Percentiles rank a stretch among this genome's conserved stretches.
Evolutionary conservation across 495 filamentous ascomycete species (phyloP).

Genomic region (Trypethelium eluteriae): DNA sequence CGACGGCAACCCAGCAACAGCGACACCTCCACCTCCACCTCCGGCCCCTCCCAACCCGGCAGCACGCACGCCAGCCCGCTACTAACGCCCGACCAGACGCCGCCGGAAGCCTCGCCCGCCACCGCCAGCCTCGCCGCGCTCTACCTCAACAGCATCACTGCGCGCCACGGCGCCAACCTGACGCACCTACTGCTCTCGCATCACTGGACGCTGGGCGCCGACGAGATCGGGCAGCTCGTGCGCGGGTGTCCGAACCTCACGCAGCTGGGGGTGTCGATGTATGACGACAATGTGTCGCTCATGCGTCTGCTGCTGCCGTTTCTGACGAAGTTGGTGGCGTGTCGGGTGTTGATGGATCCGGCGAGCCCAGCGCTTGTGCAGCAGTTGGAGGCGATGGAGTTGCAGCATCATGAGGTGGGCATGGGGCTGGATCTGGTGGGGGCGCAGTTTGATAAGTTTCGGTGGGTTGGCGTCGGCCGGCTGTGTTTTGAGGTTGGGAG

Average conservation of each 20-base stretch:
- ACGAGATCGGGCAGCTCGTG: conserved; percentile 45
- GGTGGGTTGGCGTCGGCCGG: conserved; percentile 31
- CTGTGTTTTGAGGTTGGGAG: conserved; percentile 27
- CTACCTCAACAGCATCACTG: conserved; percentile 30
- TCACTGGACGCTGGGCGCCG: conserved; percentile 46
- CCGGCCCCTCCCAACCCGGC: background rate
- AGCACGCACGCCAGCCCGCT: conserved; percentile 8
- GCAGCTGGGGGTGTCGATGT: conserved; percentile 39
- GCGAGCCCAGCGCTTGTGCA: conserved; percentile 20
- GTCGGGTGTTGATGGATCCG: conserved; percentile 29
- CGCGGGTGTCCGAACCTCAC: conserved; percentile 52
- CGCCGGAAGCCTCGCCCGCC: conserved; percentile 1
- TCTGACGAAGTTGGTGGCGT: conserved; percentile 30
- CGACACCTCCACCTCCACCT: background rate
- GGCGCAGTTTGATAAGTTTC: conserved; percentile 25
- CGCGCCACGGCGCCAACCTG: conserved; percentile 45
- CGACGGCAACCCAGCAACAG: conserved; percentile 8
- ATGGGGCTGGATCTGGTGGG: conserved; percentile 24
- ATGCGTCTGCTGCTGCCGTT: conserved; percentile 28
- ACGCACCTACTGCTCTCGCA: conserved; percentile 51
- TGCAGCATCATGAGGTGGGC: conserved; percentile 25
- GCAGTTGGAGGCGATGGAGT: conserved; percentile 22
- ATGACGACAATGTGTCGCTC: conserved; percentile 2
- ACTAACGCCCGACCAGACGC: conserved; percentile 19
- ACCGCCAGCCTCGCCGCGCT: conserved; percentile 24